A percentile compares a stretch with the other conserved stretches of the same genome.
phyloP scores from a whole-genome alignment of 768 basidiomycete genomes.

The Polyporus arcularius region DNA sequence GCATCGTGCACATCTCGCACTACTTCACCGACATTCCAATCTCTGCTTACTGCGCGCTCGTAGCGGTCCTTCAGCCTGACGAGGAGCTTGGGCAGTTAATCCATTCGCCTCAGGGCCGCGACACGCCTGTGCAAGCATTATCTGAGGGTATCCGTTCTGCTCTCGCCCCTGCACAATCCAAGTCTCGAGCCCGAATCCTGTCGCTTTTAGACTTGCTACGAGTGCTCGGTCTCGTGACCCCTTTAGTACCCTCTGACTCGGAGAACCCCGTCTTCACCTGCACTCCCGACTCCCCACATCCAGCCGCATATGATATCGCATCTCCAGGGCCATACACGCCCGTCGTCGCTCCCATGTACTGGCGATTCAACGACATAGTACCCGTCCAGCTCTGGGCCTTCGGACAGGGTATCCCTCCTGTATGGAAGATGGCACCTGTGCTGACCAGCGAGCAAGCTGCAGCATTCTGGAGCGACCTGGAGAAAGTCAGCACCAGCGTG shows the following conservation, averaged over 20 bases:
- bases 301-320: constrained; percentile 47
- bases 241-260: constrained; percentile 50
- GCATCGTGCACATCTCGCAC: constrained; percentile 60
- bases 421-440: constrained; percentile 54
- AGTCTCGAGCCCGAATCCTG: constrained; percentile 59
- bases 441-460: constrained; percentile 39
- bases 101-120: constrained; percentile 45
- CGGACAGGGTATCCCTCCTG: constrained; percentile 50
- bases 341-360: constrained; percentile 58
- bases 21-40: constrained; percentile 68
- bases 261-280: constrained; percentile 48
- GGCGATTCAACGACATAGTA: constrained; percentile 57
- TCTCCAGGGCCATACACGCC: constrained; percentile 47
- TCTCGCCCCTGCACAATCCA: constrained; percentile 60
- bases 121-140: constrained; percentile 54
- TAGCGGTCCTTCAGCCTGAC: constrained; percentile 56
- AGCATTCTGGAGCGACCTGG: constrained; percentile 60
- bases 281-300: constrained; percentile 42
- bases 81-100: constrained; percentile 60
- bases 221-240: constrained; percentile 57
- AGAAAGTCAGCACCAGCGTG: constrained; percentile 45
- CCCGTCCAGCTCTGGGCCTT: constrained; percentile 63
- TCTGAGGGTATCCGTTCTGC: constrained; percentile 49
- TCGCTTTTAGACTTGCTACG: constrained; percentile 63
- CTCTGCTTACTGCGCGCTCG: constrained; percentile 61